Base-by-base conservation (phyloP, 2,329 filamentous ascomycete genomes). In the Didymella sp. region DNA sequence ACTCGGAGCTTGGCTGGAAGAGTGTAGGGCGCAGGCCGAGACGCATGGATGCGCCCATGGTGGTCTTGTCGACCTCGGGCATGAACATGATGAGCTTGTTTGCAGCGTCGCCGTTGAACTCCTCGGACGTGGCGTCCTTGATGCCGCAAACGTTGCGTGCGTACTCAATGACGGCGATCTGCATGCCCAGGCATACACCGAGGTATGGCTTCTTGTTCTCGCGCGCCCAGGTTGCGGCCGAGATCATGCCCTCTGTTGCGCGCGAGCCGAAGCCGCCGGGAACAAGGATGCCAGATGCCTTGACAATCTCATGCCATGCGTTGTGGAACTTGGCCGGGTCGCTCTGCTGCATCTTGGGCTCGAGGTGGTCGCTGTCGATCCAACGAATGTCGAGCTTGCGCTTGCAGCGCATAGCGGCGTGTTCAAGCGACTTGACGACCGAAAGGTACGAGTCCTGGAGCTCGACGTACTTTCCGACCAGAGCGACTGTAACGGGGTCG, bases 401-500 rank as follows among this genome's bases (percentile, higher is more conserved):
- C 48, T 84, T 82, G 77, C 92, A 95, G 59, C 86, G 86, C 93
- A 98, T 97, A 5, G 93, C 88, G 1, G 90, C 87, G 77, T 98
- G 94, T 78, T 98, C 94, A 3, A 98, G 83, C 0, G 92, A 87
- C 79, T 97, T 97, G 74, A 87, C 84, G 40, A 96, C 88, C 41
- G 86, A 89, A 44, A 96, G 84, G 72, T 97, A 98, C 4, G 91
- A 89, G 75, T 98, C 94, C 51, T 92, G 87, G 4, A 94, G 85
- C 50, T 87, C 86, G 21, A 88, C 88, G 76, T 99, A 99, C 78
- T 98, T 98, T 66, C 95, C 95, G 11, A 98, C 93, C 12, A 99
- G 81, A 8, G 87, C 92, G 73, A 99, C 96, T 37, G 84, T 84
- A 56, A 98, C 88, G 0, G 84, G 82, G 40, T 91, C 88, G 54